Evolutionary conservation across 257 asterid genomes (phyloP).

Genomic region (Primulina eburnea): DNA sequence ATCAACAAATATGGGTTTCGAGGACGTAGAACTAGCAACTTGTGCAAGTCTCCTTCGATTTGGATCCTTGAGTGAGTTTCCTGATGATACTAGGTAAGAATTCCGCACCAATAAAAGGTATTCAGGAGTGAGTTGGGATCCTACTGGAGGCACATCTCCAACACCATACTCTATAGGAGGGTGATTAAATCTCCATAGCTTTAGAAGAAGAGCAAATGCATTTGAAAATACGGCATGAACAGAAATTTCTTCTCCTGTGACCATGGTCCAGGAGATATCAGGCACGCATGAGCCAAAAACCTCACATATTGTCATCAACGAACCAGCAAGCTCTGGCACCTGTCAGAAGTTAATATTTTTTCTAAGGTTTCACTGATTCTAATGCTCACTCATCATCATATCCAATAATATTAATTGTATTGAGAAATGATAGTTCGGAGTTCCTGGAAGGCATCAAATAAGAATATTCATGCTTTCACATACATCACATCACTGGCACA

Average conservation of each 20-base stretch:
- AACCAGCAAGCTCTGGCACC: slow-evolving; percentile 97
- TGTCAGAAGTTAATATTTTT: slow-evolving; percentile 28
- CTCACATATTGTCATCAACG: slow-evolving; percentile 89
- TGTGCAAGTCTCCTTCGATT: slow-evolving; percentile 72
- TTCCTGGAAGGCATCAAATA: not conserved
- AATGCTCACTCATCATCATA: not conserved
- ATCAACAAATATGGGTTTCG: slow-evolving; percentile 83
- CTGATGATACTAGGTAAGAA: slow-evolving; percentile 63
- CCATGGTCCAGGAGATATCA: slow-evolving; percentile 57
- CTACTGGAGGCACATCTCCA: slow-evolving; percentile 95
- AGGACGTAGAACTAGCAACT: slow-evolving; percentile 61
- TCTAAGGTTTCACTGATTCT: slow-evolving; percentile 1
- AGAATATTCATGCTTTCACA: not conserved
- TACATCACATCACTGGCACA: not conserved
- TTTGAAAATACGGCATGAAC: slow-evolving; percentile 87
- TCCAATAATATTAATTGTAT: not conserved
- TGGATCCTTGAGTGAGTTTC: slow-evolving; percentile 59
- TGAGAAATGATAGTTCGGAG: not conserved
- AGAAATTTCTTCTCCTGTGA: slow-evolving; percentile 79
- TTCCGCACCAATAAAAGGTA: slow-evolving; percentile 81
- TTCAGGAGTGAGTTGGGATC: slow-evolving; percentile 90
- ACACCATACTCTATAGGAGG: slow-evolving; percentile 89
- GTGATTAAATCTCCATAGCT: slow-evolving; percentile 93
- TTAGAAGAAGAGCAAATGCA: slow-evolving; percentile 91
- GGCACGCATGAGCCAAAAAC: slow-evolving; percentile 87